Conservation (phyloP, 176 grass and related monocot species). For the Thalia dealbata region DNA sequence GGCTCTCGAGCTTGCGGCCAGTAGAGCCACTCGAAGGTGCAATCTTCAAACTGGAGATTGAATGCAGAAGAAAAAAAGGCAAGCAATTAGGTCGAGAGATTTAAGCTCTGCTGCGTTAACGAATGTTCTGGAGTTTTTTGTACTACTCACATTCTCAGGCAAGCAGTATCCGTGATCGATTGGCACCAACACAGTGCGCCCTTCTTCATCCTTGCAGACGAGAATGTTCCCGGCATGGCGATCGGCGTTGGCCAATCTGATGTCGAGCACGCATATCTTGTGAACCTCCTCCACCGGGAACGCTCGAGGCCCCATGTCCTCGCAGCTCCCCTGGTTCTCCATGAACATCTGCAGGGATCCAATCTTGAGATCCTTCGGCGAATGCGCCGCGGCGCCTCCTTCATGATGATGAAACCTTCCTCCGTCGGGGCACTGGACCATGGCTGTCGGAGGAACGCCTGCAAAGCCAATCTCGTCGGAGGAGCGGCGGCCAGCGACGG, state of each 20-base stretch:
- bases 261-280: conserved; percentile 65
- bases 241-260: conserved; percentile 79
- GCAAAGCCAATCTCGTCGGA: conserved; percentile 33
- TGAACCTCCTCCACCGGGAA: conserved; percentile 67
- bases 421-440: conserved; percentile 42
- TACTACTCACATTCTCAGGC: conserved; percentile 62
- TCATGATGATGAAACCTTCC: conserved; percentile 12
- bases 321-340: conserved; percentile 49
- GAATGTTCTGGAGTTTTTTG: too few species aligned
- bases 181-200: conserved; percentile 40
- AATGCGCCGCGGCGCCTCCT: too few species aligned
- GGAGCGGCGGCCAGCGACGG: conserved; percentile 8
- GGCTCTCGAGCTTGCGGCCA: conserved; percentile 56
- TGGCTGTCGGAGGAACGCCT: conserved; percentile 59
- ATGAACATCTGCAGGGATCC: conserved; percentile 76
- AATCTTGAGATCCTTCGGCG: conserved; percentile 38
- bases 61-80: neutral
- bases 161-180: conserved; percentile 92
- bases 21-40: conserved; percentile 72
- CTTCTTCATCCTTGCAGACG: conserved; percentile 32
- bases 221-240: conserved; percentile 70
- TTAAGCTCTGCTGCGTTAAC: neutral
- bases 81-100: too few species aligned
- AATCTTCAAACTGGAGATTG: conserved; percentile 64
- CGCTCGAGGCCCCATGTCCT: conserved; percentile 49